Evolutionary conservation across 306 rosid genomes (phyloP), one percentile per base, ranked within the genome.

Genomic region (Mimosa pudica): DNA sequence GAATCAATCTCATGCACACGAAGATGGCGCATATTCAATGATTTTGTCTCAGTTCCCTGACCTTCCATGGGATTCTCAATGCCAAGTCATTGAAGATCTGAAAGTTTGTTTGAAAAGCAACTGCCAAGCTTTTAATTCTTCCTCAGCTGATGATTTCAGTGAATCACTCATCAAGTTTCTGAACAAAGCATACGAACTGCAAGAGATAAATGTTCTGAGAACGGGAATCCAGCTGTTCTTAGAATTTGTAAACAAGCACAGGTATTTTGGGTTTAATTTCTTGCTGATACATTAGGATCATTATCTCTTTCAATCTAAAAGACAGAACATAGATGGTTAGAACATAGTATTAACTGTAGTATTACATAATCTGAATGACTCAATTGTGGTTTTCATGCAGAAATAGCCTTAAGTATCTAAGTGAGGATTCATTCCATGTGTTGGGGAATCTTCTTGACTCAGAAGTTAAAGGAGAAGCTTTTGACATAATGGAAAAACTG

Each of bases 21-120:
- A 84, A 5, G 38, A 32, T 24, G 93, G 85, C 65, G 46, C 78
- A 18, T 85, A 85, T 84, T 71, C 75, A 55, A 87, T 84, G 80
- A 84, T 83, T 84, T 85, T 85, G 77, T 91, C 89, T 78, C 82
- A 77, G 38, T 90, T 93, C 24, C 74, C 70, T 72, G 92, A 86
- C 73, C 93, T 93, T 84, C 76, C 82, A 41, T 96, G 98, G 98
- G 87, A 88, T 79, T 83, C 91, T 60, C 92, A 86, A 76, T 88
- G 94, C 85, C 82, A 90, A 84, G 86, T 74, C 81, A 79, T 96
- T 61, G 91, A 89, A 82, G 90, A 93, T 67, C 82, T 96, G 82
- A 86, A 86, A 75, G 77, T 67, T 69, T 36, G 49, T 80, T 81
- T 87, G 83, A 82, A 81, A 75, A 51, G 77, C 83, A 87, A 86